Percentiles rank a stretch among this genome's conserved stretches.
These are phyloP conservation scores for Acanthamoeba healyi DNA, from an alignment of 208 protist species.

Conservation along the genomic window DNA sequence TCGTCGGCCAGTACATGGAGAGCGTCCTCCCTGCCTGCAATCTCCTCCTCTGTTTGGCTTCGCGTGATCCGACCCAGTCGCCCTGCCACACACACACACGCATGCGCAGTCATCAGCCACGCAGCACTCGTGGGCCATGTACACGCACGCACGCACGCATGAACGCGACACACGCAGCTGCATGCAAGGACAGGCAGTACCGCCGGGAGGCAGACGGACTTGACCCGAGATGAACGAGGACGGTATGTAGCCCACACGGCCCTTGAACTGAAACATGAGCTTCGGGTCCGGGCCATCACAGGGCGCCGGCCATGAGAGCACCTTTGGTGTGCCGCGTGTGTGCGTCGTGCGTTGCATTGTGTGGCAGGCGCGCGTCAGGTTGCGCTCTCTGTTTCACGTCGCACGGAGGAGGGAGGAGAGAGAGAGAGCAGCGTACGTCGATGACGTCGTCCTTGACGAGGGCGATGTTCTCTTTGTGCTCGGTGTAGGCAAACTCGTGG, in stretches of 20 bases:
- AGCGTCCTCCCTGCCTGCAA: background rate
- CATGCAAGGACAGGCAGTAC: background rate
- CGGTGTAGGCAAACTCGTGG: background rate
- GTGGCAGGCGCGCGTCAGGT: background rate
- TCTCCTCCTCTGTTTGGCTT: background rate
- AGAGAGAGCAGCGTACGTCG: background rate
- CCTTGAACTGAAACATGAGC: slow-evolving; percentile 16
- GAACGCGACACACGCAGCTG: too few relatives aligned
- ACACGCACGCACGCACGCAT: too few relatives aligned
- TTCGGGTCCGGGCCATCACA: background rate
- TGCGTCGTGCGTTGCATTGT: background rate
- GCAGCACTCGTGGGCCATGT: background rate
- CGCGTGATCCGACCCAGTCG: background rate
- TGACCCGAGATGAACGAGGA: background rate
- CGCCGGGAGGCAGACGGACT: background rate
- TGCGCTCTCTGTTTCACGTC: background rate
- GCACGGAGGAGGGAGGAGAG: background rate
- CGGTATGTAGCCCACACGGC: background rate
- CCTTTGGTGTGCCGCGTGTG: too few relatives aligned
- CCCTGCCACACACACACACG: background rate
- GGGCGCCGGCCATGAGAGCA: background rate
- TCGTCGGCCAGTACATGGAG: background rate
- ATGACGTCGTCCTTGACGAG: slow-evolving; percentile 36
- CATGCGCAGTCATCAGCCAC: too few relatives aligned
- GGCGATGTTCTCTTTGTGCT: background rate